A percentile compares a stretch with the other conserved stretches of the same genome.
Evolutionary conservation across 2,329 filamentous ascomycete genomes (phyloP).

Genomic region (Periglandula ipomoeae): DNA sequence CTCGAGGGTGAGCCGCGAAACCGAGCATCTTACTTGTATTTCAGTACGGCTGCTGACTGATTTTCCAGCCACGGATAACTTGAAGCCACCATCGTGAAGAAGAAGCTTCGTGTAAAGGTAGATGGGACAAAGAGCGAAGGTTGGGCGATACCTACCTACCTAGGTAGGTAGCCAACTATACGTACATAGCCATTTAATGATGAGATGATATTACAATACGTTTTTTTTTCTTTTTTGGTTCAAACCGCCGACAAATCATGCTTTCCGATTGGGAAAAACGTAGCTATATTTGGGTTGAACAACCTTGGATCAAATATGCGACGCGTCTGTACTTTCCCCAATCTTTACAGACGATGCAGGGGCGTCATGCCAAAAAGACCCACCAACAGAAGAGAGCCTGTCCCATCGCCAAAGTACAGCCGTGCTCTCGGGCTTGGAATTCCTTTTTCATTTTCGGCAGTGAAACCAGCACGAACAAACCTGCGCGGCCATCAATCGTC

Average conservation of each 20-base stretch:
- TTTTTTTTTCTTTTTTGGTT: too few relatives aligned
- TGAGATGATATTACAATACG: background rate
- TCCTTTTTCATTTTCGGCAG: background rate
- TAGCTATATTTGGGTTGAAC: too few relatives aligned
- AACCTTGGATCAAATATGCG: too few relatives aligned
- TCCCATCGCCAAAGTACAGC: conserved; percentile 23
- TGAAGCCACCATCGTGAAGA: conserved; percentile 65
- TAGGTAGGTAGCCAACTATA: conserved; percentile 1
- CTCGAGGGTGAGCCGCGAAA: conserved; percentile 63
- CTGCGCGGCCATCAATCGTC: background rate
- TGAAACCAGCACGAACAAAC: background rate
- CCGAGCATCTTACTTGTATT: background rate
- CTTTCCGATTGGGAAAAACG: too few relatives aligned
- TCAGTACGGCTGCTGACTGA: background rate
- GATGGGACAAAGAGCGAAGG: too few relatives aligned
- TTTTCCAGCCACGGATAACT: conserved; percentile 65
- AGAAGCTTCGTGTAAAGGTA: too few relatives aligned
- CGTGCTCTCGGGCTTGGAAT: conserved; percentile 16
- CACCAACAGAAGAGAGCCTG: conserved; percentile 11
- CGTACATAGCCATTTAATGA: conserved; percentile 2
- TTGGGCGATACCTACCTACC: too few relatives aligned
- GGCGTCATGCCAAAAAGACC: conserved; percentile 5
- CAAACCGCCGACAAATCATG: too few relatives aligned
- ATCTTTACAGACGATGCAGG: too few relatives aligned
- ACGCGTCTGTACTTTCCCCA: background rate